A percentile compares a stretch with the other conserved stretches of the same genome.
Evolutionary conservation across 805 yeast genomes (phyloP).

Genomic region (Barnettozyma sucrosica): DNA sequence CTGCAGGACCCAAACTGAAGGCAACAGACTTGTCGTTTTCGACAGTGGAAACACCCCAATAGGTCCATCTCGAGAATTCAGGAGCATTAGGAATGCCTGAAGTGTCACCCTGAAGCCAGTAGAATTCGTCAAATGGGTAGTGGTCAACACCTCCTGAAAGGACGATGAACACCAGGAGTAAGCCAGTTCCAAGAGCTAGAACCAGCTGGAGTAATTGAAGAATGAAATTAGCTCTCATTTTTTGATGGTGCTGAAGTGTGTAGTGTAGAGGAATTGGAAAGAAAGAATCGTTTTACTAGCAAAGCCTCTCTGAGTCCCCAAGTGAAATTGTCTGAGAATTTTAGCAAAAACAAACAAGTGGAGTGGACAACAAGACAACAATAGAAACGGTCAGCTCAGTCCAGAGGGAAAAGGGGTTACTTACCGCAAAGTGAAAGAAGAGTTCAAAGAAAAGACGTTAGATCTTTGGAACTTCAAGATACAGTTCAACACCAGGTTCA

Average conservation of each 20-base stretch:
- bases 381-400: neutral
- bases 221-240: neutral
- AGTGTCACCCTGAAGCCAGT: constrained; percentile 70
- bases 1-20: constrained; percentile 50
- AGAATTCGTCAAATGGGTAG: constrained; percentile 59
- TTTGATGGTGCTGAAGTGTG: neutral
- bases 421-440: neutral
- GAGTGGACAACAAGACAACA: neutral
- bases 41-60: constrained; percentile 69
- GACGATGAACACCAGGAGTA: constrained; percentile 50
- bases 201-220: neutral
- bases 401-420: neutral
- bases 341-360: constrained; percentile 21
- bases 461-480: neutral
- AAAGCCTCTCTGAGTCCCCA: neutral
- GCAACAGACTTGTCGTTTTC: constrained; percentile 31
- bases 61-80: constrained; percentile 65
- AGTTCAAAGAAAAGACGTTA: neutral
- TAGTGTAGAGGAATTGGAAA: neutral
- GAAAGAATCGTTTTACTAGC: neutral
- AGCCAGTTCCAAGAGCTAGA: constrained; percentile 28
- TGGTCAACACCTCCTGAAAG: constrained; percentile 57
- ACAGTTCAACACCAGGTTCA: neutral
- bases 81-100: constrained; percentile 44
- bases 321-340: neutral